Conservation (phyloP, 2,329 filamentous ascomycete genomes). For the Xylaria sp. region DNA sequence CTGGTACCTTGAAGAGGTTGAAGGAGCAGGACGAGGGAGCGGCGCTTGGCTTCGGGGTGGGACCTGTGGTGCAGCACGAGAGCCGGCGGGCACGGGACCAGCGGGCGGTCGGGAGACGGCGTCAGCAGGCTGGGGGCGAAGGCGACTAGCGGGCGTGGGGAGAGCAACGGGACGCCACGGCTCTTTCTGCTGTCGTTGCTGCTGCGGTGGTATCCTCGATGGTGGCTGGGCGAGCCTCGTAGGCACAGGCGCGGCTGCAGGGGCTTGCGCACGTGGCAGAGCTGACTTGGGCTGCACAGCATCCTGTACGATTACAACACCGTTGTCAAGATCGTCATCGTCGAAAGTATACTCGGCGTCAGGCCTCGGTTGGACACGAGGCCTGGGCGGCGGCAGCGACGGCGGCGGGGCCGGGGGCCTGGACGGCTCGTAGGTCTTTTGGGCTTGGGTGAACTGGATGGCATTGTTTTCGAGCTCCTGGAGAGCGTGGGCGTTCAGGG, state of each 20-base stretch:
- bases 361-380: slow-evolving; percentile 16
- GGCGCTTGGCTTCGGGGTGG: slow-evolving; percentile 39
- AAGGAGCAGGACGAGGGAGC: slow-evolving; percentile 37
- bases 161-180: slow-evolving; percentile 34
- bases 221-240: slow-evolving; percentile 15
- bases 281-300: slow-evolving; percentile 49
- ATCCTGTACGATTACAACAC: slow-evolving; percentile 62
- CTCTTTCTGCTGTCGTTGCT: slow-evolving; percentile 24
- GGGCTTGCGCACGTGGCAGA: slow-evolving; percentile 25
- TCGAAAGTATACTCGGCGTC: slow-evolving; percentile 53
- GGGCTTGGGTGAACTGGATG: slow-evolving; percentile 63
- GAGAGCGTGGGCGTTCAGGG: slow-evolving; percentile 61
- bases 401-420: not conserved
- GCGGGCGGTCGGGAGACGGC: slow-evolving; percentile 23
- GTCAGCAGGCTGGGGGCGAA: slow-evolving; percentile 30
- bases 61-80: slow-evolving; percentile 28
- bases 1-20: slow-evolving; percentile 44
- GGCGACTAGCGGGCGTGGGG: slow-evolving; percentile 32
- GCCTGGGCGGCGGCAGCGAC: not conserved
- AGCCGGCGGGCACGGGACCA: slow-evolving; percentile 1
- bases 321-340: slow-evolving; percentile 64
- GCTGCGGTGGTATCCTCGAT: slow-evolving; percentile 15
- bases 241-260: not conserved
- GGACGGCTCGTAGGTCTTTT: slow-evolving; percentile 36
- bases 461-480: slow-evolving; percentile 69